Evolutionary conservation across 805 yeast genomes (phyloP).

Genomic region (Candida xyloterini): DNA sequence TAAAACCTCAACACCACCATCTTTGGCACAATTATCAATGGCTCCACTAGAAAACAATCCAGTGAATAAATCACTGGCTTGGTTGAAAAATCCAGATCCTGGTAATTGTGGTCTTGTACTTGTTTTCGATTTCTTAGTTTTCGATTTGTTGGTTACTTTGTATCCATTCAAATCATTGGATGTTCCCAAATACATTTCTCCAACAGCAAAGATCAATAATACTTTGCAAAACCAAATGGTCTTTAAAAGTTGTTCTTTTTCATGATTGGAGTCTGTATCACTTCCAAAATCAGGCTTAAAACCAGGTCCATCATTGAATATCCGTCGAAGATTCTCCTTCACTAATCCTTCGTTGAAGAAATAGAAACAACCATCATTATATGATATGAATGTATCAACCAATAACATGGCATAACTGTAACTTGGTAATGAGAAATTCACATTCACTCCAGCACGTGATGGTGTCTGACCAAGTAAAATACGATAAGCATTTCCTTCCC

Average conservation of each 20-base stretch:
- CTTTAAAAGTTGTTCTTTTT: slow-evolving; percentile 56
- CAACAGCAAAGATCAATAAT: slow-evolving; percentile 68
- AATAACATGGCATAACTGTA: slow-evolving; percentile 72
- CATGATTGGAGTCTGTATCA: slow-evolving; percentile 30
- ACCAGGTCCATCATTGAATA: slow-evolving; percentile 47
- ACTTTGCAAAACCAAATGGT: slow-evolving; percentile 82
- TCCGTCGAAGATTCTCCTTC: slow-evolving; percentile 59
- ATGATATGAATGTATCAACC: slow-evolving; percentile 73
- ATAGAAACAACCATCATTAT: slow-evolving; percentile 82
- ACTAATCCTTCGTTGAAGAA: slow-evolving; percentile 81
- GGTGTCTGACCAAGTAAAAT: slow-evolving; percentile 67
- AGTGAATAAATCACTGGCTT: slow-evolving; percentile 75
- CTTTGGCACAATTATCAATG: slow-evolving; percentile 70
- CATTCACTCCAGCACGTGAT: slow-evolving; percentile 64
- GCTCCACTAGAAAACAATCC: slow-evolving; percentile 79
- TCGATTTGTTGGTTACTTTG: slow-evolving; percentile 29
- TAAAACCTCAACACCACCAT: slow-evolving; percentile 77
- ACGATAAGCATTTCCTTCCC: slow-evolving; percentile 74
- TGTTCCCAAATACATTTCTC: slow-evolving; percentile 81
- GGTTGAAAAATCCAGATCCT: slow-evolving; percentile 74
- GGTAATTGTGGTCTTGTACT: slow-evolving; percentile 49
- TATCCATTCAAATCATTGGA: slow-evolving; percentile 60
- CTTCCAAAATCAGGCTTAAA: slow-evolving; percentile 31
- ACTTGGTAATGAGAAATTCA: slow-evolving; percentile 70
- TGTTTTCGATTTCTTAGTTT: slow-evolving; percentile 22